Conservation (phyloP, 306 rosid genomes). For the Acacia acuminata region DNA sequence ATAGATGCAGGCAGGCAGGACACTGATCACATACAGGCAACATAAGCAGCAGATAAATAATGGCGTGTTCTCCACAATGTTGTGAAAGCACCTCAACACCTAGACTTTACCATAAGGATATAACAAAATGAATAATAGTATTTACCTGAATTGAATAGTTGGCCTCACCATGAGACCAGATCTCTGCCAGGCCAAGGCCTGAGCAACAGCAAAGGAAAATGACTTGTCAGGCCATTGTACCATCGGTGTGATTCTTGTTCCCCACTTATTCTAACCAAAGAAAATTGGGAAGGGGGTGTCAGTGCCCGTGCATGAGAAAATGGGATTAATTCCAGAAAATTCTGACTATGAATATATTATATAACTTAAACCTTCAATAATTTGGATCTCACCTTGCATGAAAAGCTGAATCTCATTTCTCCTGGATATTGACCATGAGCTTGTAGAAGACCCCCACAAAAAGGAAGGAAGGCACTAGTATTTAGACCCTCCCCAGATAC, state of each 20-base stretch:
- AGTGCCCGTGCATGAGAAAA: constrained; percentile 26
- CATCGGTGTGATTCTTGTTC: constrained; percentile 88
- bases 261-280: constrained; percentile 78
- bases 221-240: constrained; percentile 97
- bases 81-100: background rate
- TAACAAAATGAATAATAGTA: background rate
- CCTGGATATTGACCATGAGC: constrained; percentile 99
- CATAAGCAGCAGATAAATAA: background rate
- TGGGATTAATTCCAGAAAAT: constrained; percentile 19
- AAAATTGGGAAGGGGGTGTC: constrained; percentile 13
- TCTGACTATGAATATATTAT: background rate
- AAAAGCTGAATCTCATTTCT: constrained; percentile 96
- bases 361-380: constrained; percentile 1
- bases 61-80: background rate
- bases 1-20: constrained; percentile 4
- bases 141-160: constrained; percentile 85
- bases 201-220: constrained; percentile 78
- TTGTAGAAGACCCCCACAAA: constrained; percentile 95
- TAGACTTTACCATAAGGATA: background rate
- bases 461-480: constrained; percentile 84
- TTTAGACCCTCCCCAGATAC: constrained; percentile 94
- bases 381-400: constrained; percentile 77
- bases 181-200: constrained; percentile 95
- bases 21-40: constrained; percentile 10
- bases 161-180: constrained; percentile 97